phyloP scores from a whole-genome alignment of 1,284 basidiomycete species.

The Apiotrichum gracile region DNA sequence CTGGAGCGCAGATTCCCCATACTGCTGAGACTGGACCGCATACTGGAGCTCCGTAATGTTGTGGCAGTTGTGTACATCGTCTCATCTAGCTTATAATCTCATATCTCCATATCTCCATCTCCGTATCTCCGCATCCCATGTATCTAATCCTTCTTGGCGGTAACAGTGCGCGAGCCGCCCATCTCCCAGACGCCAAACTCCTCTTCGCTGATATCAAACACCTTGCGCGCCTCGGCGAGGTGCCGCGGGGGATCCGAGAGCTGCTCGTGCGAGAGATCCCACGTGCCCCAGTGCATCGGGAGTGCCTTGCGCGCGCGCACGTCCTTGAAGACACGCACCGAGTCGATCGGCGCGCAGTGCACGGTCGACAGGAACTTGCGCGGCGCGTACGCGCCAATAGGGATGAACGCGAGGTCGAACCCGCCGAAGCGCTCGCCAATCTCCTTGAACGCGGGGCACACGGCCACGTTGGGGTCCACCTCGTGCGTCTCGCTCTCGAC shows the following conservation, averaged over 20 bases:
- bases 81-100: too few species aligned
- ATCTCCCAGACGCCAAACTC: conserved; percentile 47
- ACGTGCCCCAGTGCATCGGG: conserved; percentile 65
- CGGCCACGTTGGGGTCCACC: conserved; percentile 47
- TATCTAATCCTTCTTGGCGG: background rate
- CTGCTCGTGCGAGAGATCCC: conserved; percentile 50
- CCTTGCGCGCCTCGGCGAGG: conserved; percentile 53
- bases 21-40: too few species aligned
- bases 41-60: too few species aligned
- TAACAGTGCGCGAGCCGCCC: conserved; percentile 3
- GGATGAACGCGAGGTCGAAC: conserved; percentile 57
- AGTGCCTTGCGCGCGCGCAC: conserved; percentile 53
- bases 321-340: conserved; percentile 61
- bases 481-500: conserved; percentile 51
- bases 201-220: conserved; percentile 51
- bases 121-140: background rate
- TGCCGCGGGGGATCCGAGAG: conserved; percentile 57
- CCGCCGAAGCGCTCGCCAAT: conserved; percentile 51
- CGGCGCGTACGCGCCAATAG: conserved; percentile 63
- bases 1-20: too few species aligned
- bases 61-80: too few species aligned
- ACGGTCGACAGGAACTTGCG: conserved; percentile 56
- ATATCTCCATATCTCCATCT: background rate
- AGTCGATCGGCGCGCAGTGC: conserved; percentile 59
- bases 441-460: conserved; percentile 26